Conservation (phyloP, 352 stramenopile genomes). For the Pythium sp. region DNA sequence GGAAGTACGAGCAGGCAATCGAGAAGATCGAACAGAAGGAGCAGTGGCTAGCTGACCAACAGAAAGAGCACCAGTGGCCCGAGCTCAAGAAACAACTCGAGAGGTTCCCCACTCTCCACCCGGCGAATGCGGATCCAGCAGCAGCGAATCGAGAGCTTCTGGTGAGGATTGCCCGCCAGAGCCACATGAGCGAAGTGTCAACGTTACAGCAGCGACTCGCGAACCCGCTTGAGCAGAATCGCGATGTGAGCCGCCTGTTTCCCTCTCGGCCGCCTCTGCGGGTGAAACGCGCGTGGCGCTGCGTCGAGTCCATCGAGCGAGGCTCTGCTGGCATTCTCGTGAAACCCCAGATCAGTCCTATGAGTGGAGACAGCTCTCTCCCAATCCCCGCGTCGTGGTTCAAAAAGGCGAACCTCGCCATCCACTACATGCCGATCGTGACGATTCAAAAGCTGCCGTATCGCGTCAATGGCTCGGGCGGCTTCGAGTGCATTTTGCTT, state of each 20-base stretch:
- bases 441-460: slow-evolving; percentile 65
- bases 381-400: slow-evolving; percentile 78
- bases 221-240: slow-evolving; percentile 66
- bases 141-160: slow-evolving; percentile 21
- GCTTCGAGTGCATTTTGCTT: slow-evolving; percentile 54
- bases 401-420: slow-evolving; percentile 80
- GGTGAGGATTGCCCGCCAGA: slow-evolving; percentile 24
- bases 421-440: slow-evolving; percentile 74
- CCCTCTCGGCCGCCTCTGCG: slow-evolving; percentile 69
- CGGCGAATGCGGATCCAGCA: slow-evolving; percentile 12
- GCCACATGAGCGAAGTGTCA: slow-evolving; percentile 50
- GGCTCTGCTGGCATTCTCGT: slow-evolving; percentile 82
- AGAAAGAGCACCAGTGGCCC: slow-evolving; percentile 56
- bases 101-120: slow-evolving; percentile 19
- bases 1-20: slow-evolving; percentile 65
- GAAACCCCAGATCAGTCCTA: slow-evolving; percentile 89
- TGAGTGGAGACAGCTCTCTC: slow-evolving; percentile 87
- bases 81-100: slow-evolving; percentile 50
- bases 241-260: slow-evolving; percentile 41
- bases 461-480: slow-evolving; percentile 10
- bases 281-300: slow-evolving; percentile 83
- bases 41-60: slow-evolving; percentile 57
- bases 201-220: slow-evolving; percentile 58
- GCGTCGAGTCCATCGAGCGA: slow-evolving; percentile 76
- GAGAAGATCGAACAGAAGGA: slow-evolving; percentile 51